Evolutionary conservation across 768 basidiomycete species (phyloP), one percentile per base, ranked within the genome.

Genomic region (Lentinus tigrinus): DNA sequence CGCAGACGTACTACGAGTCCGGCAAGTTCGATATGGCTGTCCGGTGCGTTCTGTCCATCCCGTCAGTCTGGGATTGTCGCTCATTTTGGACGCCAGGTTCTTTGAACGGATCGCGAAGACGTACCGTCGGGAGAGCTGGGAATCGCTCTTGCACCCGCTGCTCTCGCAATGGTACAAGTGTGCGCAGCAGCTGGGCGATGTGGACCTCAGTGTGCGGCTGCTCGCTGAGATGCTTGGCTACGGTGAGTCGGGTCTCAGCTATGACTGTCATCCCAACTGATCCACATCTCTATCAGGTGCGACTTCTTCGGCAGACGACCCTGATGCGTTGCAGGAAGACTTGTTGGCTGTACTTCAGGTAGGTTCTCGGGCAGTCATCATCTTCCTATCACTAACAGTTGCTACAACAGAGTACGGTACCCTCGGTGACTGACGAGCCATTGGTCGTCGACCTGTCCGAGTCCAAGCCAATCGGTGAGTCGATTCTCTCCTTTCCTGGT

Each of bases 61-160:
- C 46, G 19, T 4, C 28, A 28, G 26, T 17, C 11, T 3, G 5
- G 19, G 16, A 36, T 17, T 49, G 42, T 28, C 13, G 27, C 26
- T 24, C 9, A 34, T 19, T 23, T 24, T 3, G 38, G 6, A 23
- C 23, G 43, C 3, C 16, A 95, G 92, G 47, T 98, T 96, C 74
- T 93, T 94, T 70, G 95, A 96, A 68, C 85, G 95, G 14, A 96
- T 98, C 58, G 88, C 90, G 1, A 89, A 85, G 69, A 89, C 87
- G 0, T 98, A 97, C 68, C 84, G 89, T n/a, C 78, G 83, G 50
- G 95, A 98, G 70, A 78, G 81, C 49, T 98, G 95, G 95, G 75
- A 77, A 9, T 68, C 81, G 0, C 81, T 97, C 74, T 78, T 96
- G 16, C 79, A 79, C 47, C 85, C 91, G 8, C 81, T 97, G 11